Evolutionary conservation across 106 monocot species (phyloP), one percentile per base, ranked within the genome.

Genomic region (Hemerocallis citrina): DNA sequence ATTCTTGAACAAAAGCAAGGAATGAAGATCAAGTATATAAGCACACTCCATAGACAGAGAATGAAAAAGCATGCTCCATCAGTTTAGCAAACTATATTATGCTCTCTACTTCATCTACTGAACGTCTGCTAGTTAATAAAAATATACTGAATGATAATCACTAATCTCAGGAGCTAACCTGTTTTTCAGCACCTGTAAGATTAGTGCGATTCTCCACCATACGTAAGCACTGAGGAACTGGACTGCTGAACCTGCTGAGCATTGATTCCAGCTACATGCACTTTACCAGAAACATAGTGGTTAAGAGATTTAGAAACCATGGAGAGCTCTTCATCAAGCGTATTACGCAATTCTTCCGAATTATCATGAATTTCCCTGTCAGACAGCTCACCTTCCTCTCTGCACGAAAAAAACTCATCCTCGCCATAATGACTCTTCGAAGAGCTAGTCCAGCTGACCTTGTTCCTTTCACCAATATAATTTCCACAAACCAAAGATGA

Each of bases 321-420:
- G n/a, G 32, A 22, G 35, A 64, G 10, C 27, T 20, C 42, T 21
- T 38, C 19, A 61, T 55, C 19, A 33, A 25, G 12, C 20, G 28
- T 74, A 19, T 38, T 38, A 27, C 49, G 57, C 41, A 28, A 32
- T 42, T 79, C 59, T 34, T 71, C 68, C 4, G 57, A 44, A 62
- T 49, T 71, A n/a, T 59, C 71, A 72, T 75, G 64, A 59, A 78
- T 64, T 23, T 78, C 83, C 39, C 59, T 29, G 27, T 64, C 67
- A 66, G 66, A 66, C 16, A 66, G 46, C 42, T 39, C 63, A 51
- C 57, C 69, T 64, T 75, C 78, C 64, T 23, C 33, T 45, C 24
- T 38, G 37, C 59, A 22, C 36, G 52, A 51, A 52, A 34, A 34
- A 49, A 20, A 22, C 22, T 54, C 39, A 61, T 40, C 5, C 14